A percentile compares a stretch with the other conserved stretches of the same genome.
Evolutionary conservation across 495 filamentous ascomycete genomes (phyloP).

Genomic region (Podospora tetraspora): DNA sequence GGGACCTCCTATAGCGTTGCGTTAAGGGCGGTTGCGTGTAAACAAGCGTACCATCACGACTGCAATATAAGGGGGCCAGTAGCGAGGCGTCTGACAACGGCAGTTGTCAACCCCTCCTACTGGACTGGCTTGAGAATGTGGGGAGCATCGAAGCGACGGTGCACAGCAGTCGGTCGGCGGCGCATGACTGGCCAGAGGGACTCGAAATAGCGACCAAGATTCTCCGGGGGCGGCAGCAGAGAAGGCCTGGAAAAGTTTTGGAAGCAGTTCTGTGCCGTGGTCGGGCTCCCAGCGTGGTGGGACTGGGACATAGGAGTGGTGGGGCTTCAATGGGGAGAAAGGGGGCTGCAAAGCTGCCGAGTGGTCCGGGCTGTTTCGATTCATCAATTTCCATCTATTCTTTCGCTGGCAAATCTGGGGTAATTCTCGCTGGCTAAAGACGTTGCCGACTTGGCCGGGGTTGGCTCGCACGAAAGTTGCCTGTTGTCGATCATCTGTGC

Average conservation of each 20-base stretch:
- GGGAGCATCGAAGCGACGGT: neutral
- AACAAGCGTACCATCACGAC: conserved; percentile 7
- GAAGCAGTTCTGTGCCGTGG: neutral
- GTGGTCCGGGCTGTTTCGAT: conserved; percentile 25
- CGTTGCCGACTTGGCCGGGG: neutral
- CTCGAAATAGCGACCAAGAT: neutral
- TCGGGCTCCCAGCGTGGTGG: conserved; percentile 23
- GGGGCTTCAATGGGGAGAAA: neutral
- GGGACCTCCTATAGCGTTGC: neutral
- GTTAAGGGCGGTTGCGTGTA: conserved; percentile 7
- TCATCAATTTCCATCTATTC: conserved; percentile 25
- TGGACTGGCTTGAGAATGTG: neutral
- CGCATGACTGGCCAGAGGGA: neutral
- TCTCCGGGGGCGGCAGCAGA: neutral
- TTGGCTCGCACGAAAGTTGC: neutral
- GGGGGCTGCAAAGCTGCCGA: conserved; percentile 28
- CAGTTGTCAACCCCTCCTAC: conserved; percentile 1
- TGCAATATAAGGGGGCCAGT: conserved; percentile 1
- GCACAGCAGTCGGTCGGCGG: neutral
- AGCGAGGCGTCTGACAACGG: conserved; percentile 1
- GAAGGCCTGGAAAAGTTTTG: neutral
- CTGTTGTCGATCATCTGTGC: neutral
- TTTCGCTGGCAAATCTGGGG: conserved; percentile 28
- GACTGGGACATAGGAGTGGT: conserved; percentile 1
- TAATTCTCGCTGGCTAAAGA: conserved; percentile 23